Base-by-base conservation (phyloP, 1,139 yeast genomes). In the Meyerozyma carpophila region DNA sequence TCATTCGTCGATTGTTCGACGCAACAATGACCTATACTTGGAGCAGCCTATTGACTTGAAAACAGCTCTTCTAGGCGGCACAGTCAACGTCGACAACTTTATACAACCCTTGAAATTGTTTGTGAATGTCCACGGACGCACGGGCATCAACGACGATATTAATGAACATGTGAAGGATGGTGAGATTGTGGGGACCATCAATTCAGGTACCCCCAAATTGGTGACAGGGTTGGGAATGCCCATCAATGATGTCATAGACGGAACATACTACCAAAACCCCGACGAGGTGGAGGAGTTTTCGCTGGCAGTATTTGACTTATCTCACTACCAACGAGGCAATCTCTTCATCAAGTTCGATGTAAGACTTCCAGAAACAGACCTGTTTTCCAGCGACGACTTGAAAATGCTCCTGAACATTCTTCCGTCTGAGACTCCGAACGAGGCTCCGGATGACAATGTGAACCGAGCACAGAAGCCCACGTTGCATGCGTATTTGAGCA, bases 211-310 rank as follows among this genome's bases (percentile, higher is more conserved):
- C 4, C 69, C 80, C 2, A 80, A 79, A 48, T 58, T 75, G 4
- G 70, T 80, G 1, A 65, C 65, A 44, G 78, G 77, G 1, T 61
- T 66, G 39, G 86, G 87, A 20, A 79, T 80, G 83, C 95, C 95
- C 4, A 75, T 80, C 28, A 77, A 79, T 61, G 62, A 69, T 10
- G 37, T 18, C 6, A 11, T 50, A 4, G 63, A 63, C 24, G 70
- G 67, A 0, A 56, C 54, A 18, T 57, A 54, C 37, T 49, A 48
- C 24, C 59, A 61, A 42, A 48, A 53, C 20, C 37, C 49, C 5
- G 53, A 52, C 16, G 58, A 56, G 28, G 50, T 47, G 4, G 55
- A 55, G 11, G 56, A 52, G 25, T 37, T 46, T 10, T 47, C 48
- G 13, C 56, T 53, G 2, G 49, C 50, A 2, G 44, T 50, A 6